Percentiles rank a stretch among this genome's conserved stretches.
These are phyloP conservation scores for Aspergillus sp. DNA, from an alignment of 2,329 filamentous ascomycete species.

Conservation along the genomic window DNA sequence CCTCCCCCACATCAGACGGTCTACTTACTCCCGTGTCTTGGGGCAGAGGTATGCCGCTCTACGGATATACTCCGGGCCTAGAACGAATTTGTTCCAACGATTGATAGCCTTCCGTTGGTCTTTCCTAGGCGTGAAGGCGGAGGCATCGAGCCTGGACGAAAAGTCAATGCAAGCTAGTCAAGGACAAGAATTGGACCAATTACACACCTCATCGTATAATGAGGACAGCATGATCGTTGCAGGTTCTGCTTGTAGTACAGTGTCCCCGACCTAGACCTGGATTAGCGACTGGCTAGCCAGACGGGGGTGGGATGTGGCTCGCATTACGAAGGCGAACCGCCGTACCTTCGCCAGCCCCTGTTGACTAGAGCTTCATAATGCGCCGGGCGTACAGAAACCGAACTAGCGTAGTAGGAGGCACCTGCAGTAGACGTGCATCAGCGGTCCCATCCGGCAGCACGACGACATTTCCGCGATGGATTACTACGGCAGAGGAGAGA, in stretches of 20 bases:
- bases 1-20: background rate
- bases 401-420: conserved; percentile 51
- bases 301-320: background rate
- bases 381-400: conserved; percentile 44
- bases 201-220: conserved; percentile 60
- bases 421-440: conserved; percentile 33
- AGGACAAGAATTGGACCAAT: background rate
- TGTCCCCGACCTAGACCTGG: conserved; percentile 45
- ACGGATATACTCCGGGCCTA: conserved; percentile 51
- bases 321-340: conserved; percentile 1
- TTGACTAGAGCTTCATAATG: conserved; percentile 53
- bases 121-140: conserved; percentile 45
- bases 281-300: conserved; percentile 7
- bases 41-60: conserved; percentile 50
- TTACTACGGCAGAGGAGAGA: background rate
- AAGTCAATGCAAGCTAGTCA: background rate
- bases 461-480: conserved; percentile 2
- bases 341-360: conserved; percentile 52
- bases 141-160: conserved; percentile 42
- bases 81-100: conserved; percentile 50
- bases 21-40: conserved; percentile 45
- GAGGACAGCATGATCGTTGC: conserved; percentile 81
- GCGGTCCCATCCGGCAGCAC: conserved; percentile 7
- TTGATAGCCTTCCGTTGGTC: conserved; percentile 53
- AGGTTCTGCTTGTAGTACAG: conserved; percentile 60